phyloP scores from a whole-genome alignment of 176 grass and related monocot genomes.

The Bromus sterilis region DNA sequence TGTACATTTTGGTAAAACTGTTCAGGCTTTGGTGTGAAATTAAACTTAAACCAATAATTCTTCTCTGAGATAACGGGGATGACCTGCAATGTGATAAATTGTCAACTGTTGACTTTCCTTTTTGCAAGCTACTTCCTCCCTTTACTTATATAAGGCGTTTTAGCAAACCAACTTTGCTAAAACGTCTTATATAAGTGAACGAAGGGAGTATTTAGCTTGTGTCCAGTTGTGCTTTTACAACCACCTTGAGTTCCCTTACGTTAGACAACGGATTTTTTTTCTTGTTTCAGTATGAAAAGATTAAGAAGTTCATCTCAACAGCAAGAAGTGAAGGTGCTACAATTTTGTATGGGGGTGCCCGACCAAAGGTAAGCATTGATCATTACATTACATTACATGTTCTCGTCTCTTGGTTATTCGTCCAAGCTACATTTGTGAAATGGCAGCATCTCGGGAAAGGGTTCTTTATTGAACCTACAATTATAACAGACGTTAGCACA shows the following conservation, averaged over 20 bases:
- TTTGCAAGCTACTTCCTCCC: not conserved
- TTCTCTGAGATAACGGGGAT: not conserved
- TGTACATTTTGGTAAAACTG: not conserved
- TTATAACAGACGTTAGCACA: conserved; percentile 74
- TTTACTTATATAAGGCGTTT: too few species aligned
- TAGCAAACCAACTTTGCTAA: not conserved
- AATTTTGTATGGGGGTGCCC: conserved; percentile 63
- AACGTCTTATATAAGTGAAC: too few species aligned
- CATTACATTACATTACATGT: not conserved
- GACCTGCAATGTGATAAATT: not conserved
- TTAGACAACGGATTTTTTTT: not conserved
- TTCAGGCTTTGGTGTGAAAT: not conserved
- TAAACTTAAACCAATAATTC: not conserved
- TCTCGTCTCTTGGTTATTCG: conserved; percentile 12
- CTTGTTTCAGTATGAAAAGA: conserved; percentile 76
- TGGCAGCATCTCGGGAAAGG: conserved; percentile 82
- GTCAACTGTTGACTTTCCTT: not conserved
- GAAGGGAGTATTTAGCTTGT: not conserved
- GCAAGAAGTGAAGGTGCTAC: conserved; percentile 84
- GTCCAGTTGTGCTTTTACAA: not conserved
- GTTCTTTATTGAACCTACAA: conserved; percentile 83
- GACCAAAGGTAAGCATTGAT: conserved; percentile 56
- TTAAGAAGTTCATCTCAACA: conserved; percentile 65
- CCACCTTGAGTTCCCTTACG: not conserved
- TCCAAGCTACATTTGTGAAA: not conserved